Percentiles rank a stretch among this genome's conserved stretches.
Evolutionary conservation across 257 asterid species (phyloP).

Genomic region (Eustoma russellianum): DNA sequence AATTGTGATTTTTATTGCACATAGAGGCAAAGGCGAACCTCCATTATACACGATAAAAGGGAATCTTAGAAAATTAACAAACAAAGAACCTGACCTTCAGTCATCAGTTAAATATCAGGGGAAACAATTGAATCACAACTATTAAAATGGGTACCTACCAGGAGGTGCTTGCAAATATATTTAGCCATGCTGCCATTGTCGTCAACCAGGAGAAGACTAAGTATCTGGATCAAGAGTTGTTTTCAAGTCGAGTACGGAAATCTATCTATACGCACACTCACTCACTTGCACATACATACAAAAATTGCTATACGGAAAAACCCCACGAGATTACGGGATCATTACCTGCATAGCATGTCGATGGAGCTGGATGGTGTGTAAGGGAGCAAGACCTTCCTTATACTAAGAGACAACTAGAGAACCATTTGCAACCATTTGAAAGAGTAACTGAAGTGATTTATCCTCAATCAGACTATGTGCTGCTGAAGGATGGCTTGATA

Average conservation of each 20-base stretch:
- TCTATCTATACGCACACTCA: neutral
- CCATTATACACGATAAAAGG: no score
- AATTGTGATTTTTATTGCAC: no score
- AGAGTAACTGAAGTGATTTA: conserved; percentile 75
- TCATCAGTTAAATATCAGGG: neutral
- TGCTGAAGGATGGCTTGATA: conserved; percentile 81
- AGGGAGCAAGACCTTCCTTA: conserved; percentile 71
- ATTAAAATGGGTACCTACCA: conserved; percentile 41
- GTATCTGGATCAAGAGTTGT: conserved; percentile 55
- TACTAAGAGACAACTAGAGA: conserved; percentile 61
- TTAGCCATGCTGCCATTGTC: conserved; percentile 92
- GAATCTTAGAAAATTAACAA: neutral
- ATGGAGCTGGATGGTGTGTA: conserved; percentile 92
- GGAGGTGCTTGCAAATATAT: conserved; percentile 79
- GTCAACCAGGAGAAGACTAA: conserved; percentile 82
- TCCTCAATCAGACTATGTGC: conserved; percentile 95
- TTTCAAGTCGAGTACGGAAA: conserved; percentile 5
- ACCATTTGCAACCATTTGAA: conserved; percentile 96
- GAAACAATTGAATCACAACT: neutral
- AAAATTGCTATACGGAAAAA: conserved; percentile 5
- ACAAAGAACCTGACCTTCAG: neutral
- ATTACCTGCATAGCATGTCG: conserved; percentile 98
- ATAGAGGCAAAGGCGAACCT: no score
- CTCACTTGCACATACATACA: neutral
- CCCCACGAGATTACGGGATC: conserved; percentile 5